A percentile compares a stretch with the other conserved stretches of the same genome.
Evolutionary conservation across 768 basidiomycete species (phyloP).

Genomic region (Suillus clintonianus): DNA sequence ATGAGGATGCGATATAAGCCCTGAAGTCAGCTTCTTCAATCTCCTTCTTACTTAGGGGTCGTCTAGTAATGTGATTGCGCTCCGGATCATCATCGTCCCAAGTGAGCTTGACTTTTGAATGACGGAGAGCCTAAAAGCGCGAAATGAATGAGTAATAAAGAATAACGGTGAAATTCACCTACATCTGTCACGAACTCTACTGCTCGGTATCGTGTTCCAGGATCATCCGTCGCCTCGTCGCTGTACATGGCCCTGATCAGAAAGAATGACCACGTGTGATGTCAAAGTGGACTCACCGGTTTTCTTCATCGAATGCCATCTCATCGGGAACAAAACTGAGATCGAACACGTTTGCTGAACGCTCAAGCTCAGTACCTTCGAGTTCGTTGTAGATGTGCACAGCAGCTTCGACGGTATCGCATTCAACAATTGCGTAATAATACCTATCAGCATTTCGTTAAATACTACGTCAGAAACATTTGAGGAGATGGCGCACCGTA

Average conservation of each 20-base stretch:
- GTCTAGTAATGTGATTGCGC: slow-evolving; percentile 76
- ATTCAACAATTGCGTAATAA: slow-evolving; percentile 93
- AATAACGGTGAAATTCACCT: slow-evolving; percentile 28
- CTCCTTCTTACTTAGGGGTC: slow-evolving; percentile 76
- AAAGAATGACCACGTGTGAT: background rate
- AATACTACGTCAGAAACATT: background rate
- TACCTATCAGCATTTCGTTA: slow-evolving; percentile 55
- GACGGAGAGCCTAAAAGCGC: slow-evolving; percentile 77
- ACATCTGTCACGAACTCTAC: slow-evolving; percentile 94
- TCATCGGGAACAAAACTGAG: slow-evolving; percentile 90
- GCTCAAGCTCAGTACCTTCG: slow-evolving; percentile 93
- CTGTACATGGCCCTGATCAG: slow-evolving; percentile 39
- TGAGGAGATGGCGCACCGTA: slow-evolving; percentile 58
- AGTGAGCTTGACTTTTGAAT: slow-evolving; percentile 96
- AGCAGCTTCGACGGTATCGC: slow-evolving; percentile 76
- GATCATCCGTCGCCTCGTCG: slow-evolving; percentile 79
- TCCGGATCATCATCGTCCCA: slow-evolving; percentile 99
- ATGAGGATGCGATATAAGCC: slow-evolving; percentile 72
- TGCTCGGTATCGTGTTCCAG: slow-evolving; percentile 61
- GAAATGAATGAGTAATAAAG: background rate
- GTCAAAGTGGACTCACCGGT: slow-evolving; percentile 47
- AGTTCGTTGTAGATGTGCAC: slow-evolving; percentile 81
- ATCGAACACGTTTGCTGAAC: slow-evolving; percentile 95
- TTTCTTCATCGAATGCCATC: slow-evolving; percentile 82
- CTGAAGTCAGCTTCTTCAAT: slow-evolving; percentile 91